Percentiles rank a stretch among this genome's conserved stretches.
Evolutionary conservation across 306 rosid species (phyloP).

Genomic region (Parietaria judaica): DNA sequence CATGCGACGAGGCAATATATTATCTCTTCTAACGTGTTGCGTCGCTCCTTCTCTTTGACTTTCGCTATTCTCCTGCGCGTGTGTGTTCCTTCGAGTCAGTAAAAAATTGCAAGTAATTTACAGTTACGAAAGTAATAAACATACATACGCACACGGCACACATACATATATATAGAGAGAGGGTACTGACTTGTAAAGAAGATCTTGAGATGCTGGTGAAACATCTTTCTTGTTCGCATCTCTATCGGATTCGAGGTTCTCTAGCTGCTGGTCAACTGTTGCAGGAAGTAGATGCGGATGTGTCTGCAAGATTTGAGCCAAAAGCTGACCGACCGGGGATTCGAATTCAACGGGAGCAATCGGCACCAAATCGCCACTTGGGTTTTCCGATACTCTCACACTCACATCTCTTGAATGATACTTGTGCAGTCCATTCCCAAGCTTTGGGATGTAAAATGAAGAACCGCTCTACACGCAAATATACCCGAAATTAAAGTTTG

Average conservation of each 20-base stretch:
- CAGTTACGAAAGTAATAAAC: slow-evolving; percentile 7
- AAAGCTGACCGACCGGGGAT: slow-evolving; percentile 84
- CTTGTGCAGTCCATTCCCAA: slow-evolving; percentile 36
- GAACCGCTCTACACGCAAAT: slow-evolving; percentile 35
- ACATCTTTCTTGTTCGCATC: slow-evolving; percentile 43
- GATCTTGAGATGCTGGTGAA: slow-evolving; percentile 30
- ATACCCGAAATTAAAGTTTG: neutral
- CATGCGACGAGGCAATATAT: slow-evolving; percentile 65
- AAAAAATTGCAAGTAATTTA: neutral
- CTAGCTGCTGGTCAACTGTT: slow-evolving; percentile 83
- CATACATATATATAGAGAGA: neutral
- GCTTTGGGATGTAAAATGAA: slow-evolving; percentile 46
- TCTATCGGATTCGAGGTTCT: slow-evolving; percentile 65
- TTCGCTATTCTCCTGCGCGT: slow-evolving; percentile 74
- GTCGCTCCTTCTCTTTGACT: slow-evolving; percentile 74
- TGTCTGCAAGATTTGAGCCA: slow-evolving; percentile 74
- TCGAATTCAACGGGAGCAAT: slow-evolving; percentile 71
- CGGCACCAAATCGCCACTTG: slow-evolving; percentile 48
- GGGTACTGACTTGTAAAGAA: slow-evolving; percentile 63
- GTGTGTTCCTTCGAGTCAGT: slow-evolving; percentile 10
- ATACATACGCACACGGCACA: neutral
- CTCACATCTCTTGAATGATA: slow-evolving; percentile 48
- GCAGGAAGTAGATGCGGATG: slow-evolving; percentile 86
- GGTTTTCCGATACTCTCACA: slow-evolving; percentile 54
- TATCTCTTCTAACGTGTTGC: slow-evolving; percentile 63